Evolutionary conservation across 2,329 filamentous ascomycete species (phyloP).

Genomic region (Colletotrichum nymphaeae): DNA sequence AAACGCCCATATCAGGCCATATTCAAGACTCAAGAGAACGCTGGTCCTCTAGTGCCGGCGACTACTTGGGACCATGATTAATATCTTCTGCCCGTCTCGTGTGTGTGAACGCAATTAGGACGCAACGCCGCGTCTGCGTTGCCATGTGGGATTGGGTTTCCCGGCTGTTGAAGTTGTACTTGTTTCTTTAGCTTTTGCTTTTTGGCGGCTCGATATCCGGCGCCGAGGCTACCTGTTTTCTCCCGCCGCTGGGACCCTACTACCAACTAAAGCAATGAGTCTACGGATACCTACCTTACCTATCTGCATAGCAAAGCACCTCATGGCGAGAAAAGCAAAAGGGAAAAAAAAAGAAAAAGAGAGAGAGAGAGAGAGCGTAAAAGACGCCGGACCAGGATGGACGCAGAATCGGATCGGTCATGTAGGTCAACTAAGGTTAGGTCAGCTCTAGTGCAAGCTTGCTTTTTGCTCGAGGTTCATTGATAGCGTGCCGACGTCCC

Average conservation of each 20-base stretch:
- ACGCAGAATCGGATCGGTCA: conserved; percentile 29
- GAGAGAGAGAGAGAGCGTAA: neutral
- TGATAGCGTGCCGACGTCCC: neutral
- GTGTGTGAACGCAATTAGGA: neutral
- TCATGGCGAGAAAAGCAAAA: neutral
- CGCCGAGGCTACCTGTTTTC: neutral
- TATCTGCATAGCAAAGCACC: neutral
- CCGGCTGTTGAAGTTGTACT: neutral
- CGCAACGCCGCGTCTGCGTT: conserved; percentile 14
- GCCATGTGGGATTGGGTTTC: neutral
- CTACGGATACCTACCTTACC: neutral
- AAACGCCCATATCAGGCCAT: neutral
- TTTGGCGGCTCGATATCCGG: neutral
- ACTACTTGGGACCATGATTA: neutral
- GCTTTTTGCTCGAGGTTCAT: neutral
- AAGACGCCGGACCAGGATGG: conserved; percentile 8
- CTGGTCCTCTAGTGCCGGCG: neutral
- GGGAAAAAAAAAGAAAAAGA: neutral
- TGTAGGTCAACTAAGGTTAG: conserved; percentile 28
- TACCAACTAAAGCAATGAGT: neutral
- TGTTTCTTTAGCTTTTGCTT: neutral
- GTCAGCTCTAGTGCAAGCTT: conserved; percentile 18
- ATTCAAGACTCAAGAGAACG: neutral
- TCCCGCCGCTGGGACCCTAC: neutral
- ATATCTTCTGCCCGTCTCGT: neutral